These are phyloP conservation scores for Trichoderma asperelloides DNA, from an alignment of 495 filamentous ascomycete genomes.

Conservation along the genomic window DNA sequence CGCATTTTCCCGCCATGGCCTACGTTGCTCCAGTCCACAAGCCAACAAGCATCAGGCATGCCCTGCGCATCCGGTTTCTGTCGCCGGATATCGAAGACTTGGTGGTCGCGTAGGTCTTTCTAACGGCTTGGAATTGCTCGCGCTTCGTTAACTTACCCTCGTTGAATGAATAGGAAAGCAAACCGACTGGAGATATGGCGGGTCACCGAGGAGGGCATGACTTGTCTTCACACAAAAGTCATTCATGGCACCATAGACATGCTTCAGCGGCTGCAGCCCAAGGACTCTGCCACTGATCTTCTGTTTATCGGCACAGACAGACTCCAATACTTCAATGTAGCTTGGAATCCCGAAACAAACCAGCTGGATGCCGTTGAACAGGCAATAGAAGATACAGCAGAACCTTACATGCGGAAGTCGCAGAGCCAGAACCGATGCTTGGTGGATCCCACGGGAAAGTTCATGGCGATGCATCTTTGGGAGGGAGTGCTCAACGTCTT, in stretches of 20 bases:
- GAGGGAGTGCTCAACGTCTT: slow-evolving; percentile 78
- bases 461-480: slow-evolving; percentile 79
- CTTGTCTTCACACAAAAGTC: slow-evolving; percentile 50
- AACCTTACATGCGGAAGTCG: slow-evolving; percentile 71
- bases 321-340: slow-evolving; percentile 79
- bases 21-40: slow-evolving; percentile 92
- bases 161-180: slow-evolving; percentile 56
- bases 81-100: slow-evolving; percentile 66
- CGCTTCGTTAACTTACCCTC: slow-evolving; percentile 11
- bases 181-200: slow-evolving; percentile 83
- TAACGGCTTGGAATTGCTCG: slow-evolving; percentile 9
- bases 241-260: slow-evolving; percentile 81
- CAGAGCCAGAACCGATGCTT: slow-evolving; percentile 67
- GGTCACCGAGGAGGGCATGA: slow-evolving; percentile 25
- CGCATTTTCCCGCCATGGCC: slow-evolving; percentile 51
- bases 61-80: slow-evolving; percentile 69
- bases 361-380: slow-evolving; percentile 59
- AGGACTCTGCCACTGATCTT: slow-evolving; percentile 65
- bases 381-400: slow-evolving; percentile 58
- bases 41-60: slow-evolving; percentile 82
- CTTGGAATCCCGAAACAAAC: slow-evolving; percentile 61
- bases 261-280: slow-evolving; percentile 71
- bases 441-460: slow-evolving; percentile 72
- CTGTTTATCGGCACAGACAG: slow-evolving; percentile 89
- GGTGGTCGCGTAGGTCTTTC: slow-evolving; percentile 66